A percentile compares a stretch with the other conserved stretches of the same genome.
phyloP scores from a whole-genome alignment of 768 basidiomycete species.

The Phaeolepiota aurea region DNA sequence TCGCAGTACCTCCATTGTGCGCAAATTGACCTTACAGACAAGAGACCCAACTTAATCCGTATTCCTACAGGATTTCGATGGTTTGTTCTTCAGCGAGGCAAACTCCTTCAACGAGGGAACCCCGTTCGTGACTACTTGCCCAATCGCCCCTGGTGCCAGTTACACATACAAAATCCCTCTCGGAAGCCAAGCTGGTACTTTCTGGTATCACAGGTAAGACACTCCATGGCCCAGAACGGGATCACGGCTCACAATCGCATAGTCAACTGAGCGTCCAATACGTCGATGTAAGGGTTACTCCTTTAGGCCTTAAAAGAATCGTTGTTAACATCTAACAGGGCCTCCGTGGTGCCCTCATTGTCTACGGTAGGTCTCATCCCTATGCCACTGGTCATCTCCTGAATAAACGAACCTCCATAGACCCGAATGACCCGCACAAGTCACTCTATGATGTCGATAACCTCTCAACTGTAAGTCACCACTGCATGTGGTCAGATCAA shows the following conservation, averaged over 20 bases:
- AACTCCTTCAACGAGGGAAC: constrained; percentile 16
- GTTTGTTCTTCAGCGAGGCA: constrained; percentile 13
- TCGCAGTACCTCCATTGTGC: constrained; percentile 13
- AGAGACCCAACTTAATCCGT: not conserved
- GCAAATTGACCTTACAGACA: not conserved
- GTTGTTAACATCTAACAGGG: constrained; percentile 9
- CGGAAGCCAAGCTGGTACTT: constrained; percentile 19
- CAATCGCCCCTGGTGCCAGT: constrained; percentile 17
- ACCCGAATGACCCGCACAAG: constrained; percentile 5
- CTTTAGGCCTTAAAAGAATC: too few relatives aligned
- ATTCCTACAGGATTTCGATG: constrained; percentile 12
- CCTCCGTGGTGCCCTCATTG: constrained; percentile 16
- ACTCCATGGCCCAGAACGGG: not conserved
- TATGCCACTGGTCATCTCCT: not conserved
- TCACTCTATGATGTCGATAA: constrained; percentile 13
- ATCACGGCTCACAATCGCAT: not conserved
- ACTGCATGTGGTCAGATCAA: too few relatives aligned
- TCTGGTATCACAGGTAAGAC: constrained; percentile 21
- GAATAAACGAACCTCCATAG: constrained; percentile 5
- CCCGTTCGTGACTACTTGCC: constrained; percentile 20
- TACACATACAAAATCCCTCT: constrained; percentile 20
- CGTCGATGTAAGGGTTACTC: constrained; percentile 9
- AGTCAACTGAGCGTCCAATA: constrained; percentile 14
- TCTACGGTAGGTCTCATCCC: constrained; percentile 15
- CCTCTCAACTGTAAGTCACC: constrained; percentile 8